Base-by-base conservation (phyloP, 305 asterid genomes). In the Plantago lanceolata region DNA sequence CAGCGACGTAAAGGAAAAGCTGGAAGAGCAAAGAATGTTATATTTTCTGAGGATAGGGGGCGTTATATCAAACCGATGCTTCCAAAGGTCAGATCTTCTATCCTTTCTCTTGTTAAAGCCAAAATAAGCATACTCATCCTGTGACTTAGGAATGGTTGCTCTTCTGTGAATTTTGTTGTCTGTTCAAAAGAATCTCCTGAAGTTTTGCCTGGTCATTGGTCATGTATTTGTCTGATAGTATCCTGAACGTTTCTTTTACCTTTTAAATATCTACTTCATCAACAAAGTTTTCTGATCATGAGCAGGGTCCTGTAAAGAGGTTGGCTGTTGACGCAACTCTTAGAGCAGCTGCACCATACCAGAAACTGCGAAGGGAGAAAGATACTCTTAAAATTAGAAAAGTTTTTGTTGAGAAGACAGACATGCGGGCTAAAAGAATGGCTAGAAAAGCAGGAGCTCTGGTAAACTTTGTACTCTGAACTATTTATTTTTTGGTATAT, bases 311-410 rank as follows among this genome's bases (percentile, higher is more conserved):
- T 57, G 95, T 94, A 56, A 90, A 73, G 86, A 86, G 99, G 78
- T 83, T 94, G 78, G 99, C 99, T 65, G 97, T 94, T 73, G 99
- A 94, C 78, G 99, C 99, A 74, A 94, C 99, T 67, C 92, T 94
- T 54, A 81, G 99, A 84, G 99, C 97, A 68, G 99, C 99, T 68
- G 99, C 99, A 62, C 99, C 99, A 53, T 94, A 94, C 77, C 99
- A 94, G 71, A 94, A 94, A 80, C 74, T 94, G 74, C 90, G 99
- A 15, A 83, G 97, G 67, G 97, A 88, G 81, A 84, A 84, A 78
- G 96, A 88, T 76, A 61, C 73, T 66, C 90, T 57, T 62, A 94
- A 86, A 66, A 76, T 13, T 75, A 82, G 89, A 57, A 86, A 84
- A 82, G 99, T 94, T 61, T 94, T 64, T 71, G 96, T 94, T 16